Conservation (phyloP, 2,329 filamentous ascomycete genomes). For the Hypocreales sp. region DNA sequence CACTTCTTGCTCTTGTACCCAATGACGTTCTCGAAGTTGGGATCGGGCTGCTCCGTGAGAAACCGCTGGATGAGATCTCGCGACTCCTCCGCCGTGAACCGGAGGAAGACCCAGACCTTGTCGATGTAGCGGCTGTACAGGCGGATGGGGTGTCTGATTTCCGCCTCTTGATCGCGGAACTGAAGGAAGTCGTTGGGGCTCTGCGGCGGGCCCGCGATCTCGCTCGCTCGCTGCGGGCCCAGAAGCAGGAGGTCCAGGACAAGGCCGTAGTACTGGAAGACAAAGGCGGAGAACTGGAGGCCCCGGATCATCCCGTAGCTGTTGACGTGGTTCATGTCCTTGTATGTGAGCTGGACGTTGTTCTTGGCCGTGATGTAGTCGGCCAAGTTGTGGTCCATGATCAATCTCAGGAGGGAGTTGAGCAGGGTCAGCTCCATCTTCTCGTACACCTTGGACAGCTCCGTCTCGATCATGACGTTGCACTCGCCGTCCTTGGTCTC, state of each 20-base stretch:
- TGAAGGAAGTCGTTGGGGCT: slow-evolving; percentile 96
- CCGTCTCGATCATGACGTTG: slow-evolving; percentile 97
- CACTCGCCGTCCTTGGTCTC: slow-evolving; percentile 87
- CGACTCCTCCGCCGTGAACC: slow-evolving; percentile 87
- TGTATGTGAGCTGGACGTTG: slow-evolving; percentile 97
- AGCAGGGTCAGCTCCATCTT: slow-evolving; percentile 95
- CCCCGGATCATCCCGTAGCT: slow-evolving; percentile 97
- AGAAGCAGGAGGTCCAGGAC: slow-evolving; percentile 87
- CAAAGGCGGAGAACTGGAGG: slow-evolving; percentile 93
- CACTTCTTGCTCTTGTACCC: slow-evolving; percentile 99
- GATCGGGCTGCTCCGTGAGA: slow-evolving; percentile 93
- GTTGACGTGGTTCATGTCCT: slow-evolving; percentile 99
- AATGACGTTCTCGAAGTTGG: slow-evolving; percentile 98
- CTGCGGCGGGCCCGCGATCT: slow-evolving; percentile 88
- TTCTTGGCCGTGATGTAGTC: slow-evolving; percentile 99
- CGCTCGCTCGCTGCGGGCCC: slow-evolving; percentile 88
- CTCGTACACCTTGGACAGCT: slow-evolving; percentile 97
- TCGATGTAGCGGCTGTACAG: slow-evolving; percentile 98
- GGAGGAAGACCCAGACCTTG: slow-evolving; percentile 95
- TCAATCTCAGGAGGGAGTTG: slow-evolving; percentile 80
- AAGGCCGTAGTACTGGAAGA: slow-evolving; percentile 97
- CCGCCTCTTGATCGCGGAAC: slow-evolving; percentile 84
- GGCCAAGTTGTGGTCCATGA: slow-evolving; percentile 98
- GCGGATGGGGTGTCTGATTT: slow-evolving; percentile 86
- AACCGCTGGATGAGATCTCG: slow-evolving; percentile 94